Evolutionary conservation across 768 basidiomycete species (phyloP).

Genomic region (Boletellus ananiceps): DNA sequence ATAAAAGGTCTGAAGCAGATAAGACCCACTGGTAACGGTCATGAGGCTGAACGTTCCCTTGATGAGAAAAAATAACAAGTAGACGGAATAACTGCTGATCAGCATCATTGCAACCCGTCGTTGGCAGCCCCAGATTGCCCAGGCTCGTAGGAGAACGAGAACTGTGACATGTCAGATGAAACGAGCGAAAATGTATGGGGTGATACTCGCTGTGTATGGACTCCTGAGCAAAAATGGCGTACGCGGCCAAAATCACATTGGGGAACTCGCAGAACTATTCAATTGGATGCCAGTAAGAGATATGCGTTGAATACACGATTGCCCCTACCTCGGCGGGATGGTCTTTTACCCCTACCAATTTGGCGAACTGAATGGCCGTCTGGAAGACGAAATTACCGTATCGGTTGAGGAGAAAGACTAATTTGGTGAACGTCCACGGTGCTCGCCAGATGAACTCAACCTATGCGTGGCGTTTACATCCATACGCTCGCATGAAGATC

Average conservation of each 20-base stretch:
- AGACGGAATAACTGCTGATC: constrained; percentile 1
- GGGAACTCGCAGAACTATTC: constrained; percentile 6
- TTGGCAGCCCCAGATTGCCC: constrained; percentile 16
- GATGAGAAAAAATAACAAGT: background rate
- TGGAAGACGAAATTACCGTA: constrained; percentile 15
- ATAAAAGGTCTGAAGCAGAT: background rate
- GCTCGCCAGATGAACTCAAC: constrained; percentile 13
- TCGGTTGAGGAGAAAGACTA: constrained; percentile 11
- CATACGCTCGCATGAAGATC: background rate
- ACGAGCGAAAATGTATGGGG: background rate
- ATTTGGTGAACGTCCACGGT: constrained; percentile 9
- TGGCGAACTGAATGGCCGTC: constrained; percentile 3
- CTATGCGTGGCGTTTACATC: background rate
- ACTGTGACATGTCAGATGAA: background rate
- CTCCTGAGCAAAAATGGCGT: constrained; percentile 2
- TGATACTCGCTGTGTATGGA: constrained; percentile 12
- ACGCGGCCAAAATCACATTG: background rate
- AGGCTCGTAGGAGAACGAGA: constrained; percentile 14
- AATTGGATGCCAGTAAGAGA: background rate
- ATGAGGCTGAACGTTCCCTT: too few relatives aligned
- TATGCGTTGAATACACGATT: background rate
- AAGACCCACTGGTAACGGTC: background rate
- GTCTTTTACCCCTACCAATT: constrained; percentile 3
- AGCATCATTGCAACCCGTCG: background rate
- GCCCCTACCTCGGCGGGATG: background rate